A percentile compares a stretch with the other conserved stretches of the same genome.
Evolutionary conservation across 768 basidiomycete genomes (phyloP).

Genomic region (Porpolomopsis calyptriformis): DNA sequence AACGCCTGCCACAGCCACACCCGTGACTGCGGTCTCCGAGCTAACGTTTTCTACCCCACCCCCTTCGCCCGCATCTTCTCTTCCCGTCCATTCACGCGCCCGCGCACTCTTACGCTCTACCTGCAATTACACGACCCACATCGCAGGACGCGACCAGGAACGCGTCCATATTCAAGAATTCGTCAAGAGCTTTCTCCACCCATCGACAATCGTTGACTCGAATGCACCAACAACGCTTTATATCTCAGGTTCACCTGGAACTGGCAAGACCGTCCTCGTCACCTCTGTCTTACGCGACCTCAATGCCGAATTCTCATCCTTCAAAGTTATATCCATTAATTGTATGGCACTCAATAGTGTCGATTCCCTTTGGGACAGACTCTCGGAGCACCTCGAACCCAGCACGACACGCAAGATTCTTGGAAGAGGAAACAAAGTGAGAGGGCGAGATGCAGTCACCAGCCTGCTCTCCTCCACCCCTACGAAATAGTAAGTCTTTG

Average conservation of each 20-base stretch:
- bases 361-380: slow-evolving; percentile 60
- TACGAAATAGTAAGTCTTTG: slow-evolving; percentile 41
- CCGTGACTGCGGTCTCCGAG: slow-evolving; percentile 31
- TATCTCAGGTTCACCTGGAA: slow-evolving; percentile 88
- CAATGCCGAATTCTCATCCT: slow-evolving; percentile 22
- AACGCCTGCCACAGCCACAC: slow-evolving; percentile 34
- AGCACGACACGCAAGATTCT: slow-evolving; percentile 26
- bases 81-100: slow-evolving; percentile 45
- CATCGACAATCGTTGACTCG: slow-evolving; percentile 14
- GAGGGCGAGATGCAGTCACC: slow-evolving; percentile 40
- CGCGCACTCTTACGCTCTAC: slow-evolving; percentile 65
- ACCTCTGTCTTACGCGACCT: slow-evolving; percentile 46
- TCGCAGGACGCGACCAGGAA: slow-evolving; percentile 63
- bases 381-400: slow-evolving; percentile 43
- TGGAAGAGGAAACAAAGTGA: slow-evolving; percentile 29
- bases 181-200: slow-evolving; percentile 41
- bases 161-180: slow-evolving; percentile 49
- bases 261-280: slow-evolving; percentile 83
- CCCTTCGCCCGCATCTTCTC: slow-evolving; percentile 39
- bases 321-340: slow-evolving; percentile 52
- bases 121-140: slow-evolving; percentile 41
- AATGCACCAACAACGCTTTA: slow-evolving; percentile 44
- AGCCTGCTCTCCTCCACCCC: slow-evolving; percentile 30
- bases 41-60: slow-evolving; percentile 50
- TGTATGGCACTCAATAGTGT: slow-evolving; percentile 69